phyloP scores from a whole-genome alignment of 176 grass and related monocot genomes.

The Cenchrus purpureus region DNA sequence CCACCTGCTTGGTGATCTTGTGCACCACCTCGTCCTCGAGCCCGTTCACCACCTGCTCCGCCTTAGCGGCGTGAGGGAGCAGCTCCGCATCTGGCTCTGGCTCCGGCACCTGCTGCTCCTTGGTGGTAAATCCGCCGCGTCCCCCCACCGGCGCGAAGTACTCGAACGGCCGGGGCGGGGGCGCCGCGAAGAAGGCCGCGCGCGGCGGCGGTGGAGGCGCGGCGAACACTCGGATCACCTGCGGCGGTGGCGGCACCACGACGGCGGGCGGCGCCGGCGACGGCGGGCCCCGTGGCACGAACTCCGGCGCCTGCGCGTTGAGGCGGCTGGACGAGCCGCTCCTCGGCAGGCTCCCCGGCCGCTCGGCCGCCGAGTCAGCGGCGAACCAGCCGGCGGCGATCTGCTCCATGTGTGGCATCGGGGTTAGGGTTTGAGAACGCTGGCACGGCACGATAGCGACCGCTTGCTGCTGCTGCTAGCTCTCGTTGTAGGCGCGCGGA shows the following conservation, averaged over 20 bases:
- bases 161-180: conserved; percentile 61
- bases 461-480: conserved; percentile 45
- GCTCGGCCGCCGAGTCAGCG: conserved; percentile 32
- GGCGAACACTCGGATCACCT: conserved; percentile 58
- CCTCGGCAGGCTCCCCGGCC: conserved; percentile 42
- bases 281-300: conserved; percentile 62
- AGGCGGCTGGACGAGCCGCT: conserved; percentile 65
- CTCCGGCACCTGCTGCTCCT: conserved; percentile 50
- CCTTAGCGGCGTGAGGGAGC: conserved; percentile 1
- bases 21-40: conserved; percentile 66
- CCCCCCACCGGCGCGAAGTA: conserved; percentile 46
- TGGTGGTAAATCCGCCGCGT: conserved; percentile 39
- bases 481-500: conserved; percentile 6
- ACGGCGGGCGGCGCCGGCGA: neutral
- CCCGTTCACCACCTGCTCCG: conserved; percentile 48
- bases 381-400: conserved; percentile 40
- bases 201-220: conserved; percentile 38
- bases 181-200: conserved; percentile 47
- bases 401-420: conserved; percentile 70
- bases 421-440: conserved; percentile 37
- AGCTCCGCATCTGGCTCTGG: conserved; percentile 33
- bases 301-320: conserved; percentile 79
- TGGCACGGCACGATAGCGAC: neutral
- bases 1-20: conserved; percentile 90
- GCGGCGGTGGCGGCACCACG: conserved; percentile 34